Evolutionary conservation across 768 basidiomycete genomes (phyloP), one percentile per base, ranked within the genome.

Genomic region (Tricholoma furcatifolium): DNA sequence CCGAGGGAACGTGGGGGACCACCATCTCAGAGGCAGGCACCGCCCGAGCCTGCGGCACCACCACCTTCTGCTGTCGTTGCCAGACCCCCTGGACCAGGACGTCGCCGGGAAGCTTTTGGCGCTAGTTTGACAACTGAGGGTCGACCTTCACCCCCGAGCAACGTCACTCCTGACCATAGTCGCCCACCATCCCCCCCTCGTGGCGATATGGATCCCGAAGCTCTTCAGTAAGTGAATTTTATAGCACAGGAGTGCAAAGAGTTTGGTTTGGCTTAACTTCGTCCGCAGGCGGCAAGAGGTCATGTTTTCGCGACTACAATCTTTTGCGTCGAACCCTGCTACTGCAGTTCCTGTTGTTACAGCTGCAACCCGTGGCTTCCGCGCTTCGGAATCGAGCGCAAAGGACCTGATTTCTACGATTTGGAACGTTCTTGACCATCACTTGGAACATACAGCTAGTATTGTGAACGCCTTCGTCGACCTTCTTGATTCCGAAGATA

Each of bases 381-480:
- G 82, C 21, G 67, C 77, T 2, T 84, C 84, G 38, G 95, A 99
- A 65, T 82, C 84, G 8, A 83, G 80, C 36, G 89, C 93, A 2
- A 77, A 84, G 3, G 96, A 96, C 67, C 76, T 98, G 56, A 86
- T 98, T 46, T 85, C 86, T 36, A 95, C 91, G 0, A 75, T 95
- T n/a, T 96, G 86, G 85, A 90, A 85, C 63, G 77, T 77, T 41
- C 67, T 88, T 70, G 72, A 76, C 51, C 61, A 64, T 43, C 69
- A 73, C 42, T 66, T 88, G 17, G 93, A 96, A 46, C 76, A 83
- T 24, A 90, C 91, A 0, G 85, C 84, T 0, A 83, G 86, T 54
- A 79, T 90, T 36, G 75, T 92, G 39, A 87, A 85, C 55, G 73
- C 80, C 2, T 74, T 91, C 32, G 82, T 93, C 4, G 91, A 91